Base-by-base conservation (phyloP, 192 early-diverging fungal species). In the Coemansia sp. region DNA sequence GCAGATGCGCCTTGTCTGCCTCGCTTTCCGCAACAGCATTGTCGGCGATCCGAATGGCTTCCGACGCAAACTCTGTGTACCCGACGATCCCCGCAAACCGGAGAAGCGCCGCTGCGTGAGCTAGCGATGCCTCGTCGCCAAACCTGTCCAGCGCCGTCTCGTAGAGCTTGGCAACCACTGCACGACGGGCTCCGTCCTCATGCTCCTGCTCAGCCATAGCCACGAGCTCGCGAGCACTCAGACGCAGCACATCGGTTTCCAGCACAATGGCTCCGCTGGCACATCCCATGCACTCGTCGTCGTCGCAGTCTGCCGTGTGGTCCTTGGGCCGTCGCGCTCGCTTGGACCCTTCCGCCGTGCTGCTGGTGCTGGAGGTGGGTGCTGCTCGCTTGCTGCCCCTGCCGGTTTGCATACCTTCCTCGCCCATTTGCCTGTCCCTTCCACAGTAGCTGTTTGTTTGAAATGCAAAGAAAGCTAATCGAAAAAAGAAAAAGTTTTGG, bases 71-170 rank as follows among this genome's bases (percentile, higher is more conserved):
- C 6, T 68, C 59, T 0, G 23, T 30, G 38, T 54, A 78, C 4
- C 64, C 75, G 9, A 72, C 63, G 48, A 52, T 68, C 55, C 68
- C 75, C 2, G 65, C 70, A 44, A 63, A 59, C 6, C 56, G 65
- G 19, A 78, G 55, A 11, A 78, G 65, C 36, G 69, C 59, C 55
- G 54, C 53, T 11, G 70, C 65, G 37, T 50, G 66, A 11, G 37
- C 45, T 11, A 76, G 45, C 28, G 67, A 67, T 15, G 38, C 48
- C 28, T 76, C 57, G 14, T 47, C 60, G 13, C 41, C 74, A 42
- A 67, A 70, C 53, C 84, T 86, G 13, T 85, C 84, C 17, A 84
- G 65, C 9, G 85, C 82, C 66, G 87, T 83, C 22, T 83, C 79
- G 48, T 85, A 84, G 5, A 89, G 81, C 37, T 85, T 84, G 56